Evolutionary conservation across 164 flowering plant genomes (phyloP).

Genomic region (Vitis labrusca): DNA sequence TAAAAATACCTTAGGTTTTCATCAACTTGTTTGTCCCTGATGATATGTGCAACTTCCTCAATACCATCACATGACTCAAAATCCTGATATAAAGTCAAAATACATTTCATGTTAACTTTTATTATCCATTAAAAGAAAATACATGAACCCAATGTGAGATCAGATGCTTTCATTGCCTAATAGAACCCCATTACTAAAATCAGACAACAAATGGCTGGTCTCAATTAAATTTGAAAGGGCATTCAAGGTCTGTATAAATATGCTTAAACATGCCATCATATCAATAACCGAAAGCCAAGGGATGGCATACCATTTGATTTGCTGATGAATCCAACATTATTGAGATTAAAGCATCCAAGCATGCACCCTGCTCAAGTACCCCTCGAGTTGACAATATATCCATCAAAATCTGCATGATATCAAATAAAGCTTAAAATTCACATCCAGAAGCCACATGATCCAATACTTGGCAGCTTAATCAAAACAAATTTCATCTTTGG

Average conservation of each 20-base stretch:
- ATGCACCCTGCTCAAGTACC: constrained; percentile 73
- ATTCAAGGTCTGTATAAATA: no score
- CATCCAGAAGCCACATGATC: no score
- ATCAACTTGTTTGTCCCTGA: constrained; percentile 77
- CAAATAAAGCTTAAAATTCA: neutral
- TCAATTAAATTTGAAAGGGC: neutral
- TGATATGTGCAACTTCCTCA: constrained; percentile 80
- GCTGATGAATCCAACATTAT: constrained; percentile 85
- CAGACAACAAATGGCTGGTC: neutral
- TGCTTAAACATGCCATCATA: neutral
- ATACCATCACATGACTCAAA: constrained; percentile 83
- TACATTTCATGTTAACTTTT: neutral
- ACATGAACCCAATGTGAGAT: no score
- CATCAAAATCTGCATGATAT: constrained; percentile 64
- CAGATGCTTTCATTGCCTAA: no score
- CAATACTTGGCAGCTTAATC: no score
- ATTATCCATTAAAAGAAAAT: no score
- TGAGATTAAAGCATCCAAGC: constrained; percentile 89
- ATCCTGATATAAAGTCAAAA: constrained; percentile 47
- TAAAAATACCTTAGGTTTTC: constrained; percentile 71
- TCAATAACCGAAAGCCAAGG: neutral
- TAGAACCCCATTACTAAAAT: no score
- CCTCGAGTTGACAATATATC: constrained; percentile 73
- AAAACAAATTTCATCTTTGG: neutral
- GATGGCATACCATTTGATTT: constrained; percentile 70